phyloP scores from a whole-genome alignment of 2,329 filamentous ascomycete genomes.

The Arthrinium puccinioides region DNA sequence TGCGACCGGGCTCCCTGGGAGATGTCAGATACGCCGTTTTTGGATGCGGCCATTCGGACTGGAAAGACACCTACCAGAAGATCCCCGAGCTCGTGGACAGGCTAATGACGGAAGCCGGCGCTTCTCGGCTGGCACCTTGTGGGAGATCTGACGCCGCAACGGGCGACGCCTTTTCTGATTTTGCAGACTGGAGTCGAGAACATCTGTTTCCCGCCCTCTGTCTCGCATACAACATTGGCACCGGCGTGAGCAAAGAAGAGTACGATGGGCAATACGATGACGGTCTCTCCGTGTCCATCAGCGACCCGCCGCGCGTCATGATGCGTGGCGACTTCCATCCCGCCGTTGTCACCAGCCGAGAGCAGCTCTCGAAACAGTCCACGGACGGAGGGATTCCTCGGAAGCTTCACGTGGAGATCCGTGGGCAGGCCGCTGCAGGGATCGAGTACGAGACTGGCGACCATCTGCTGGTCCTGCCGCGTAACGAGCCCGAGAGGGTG shows the following conservation, averaged over 20 bases:
- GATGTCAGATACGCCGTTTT: conserved; percentile 61
- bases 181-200: conserved; percentile 21
- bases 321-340: no score
- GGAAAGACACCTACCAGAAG: conserved; percentile 45
- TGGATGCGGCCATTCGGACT: conserved; percentile 49
- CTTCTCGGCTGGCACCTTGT: conserved; percentile 35
- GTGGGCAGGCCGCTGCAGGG: conserved; percentile 57
- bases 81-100: conserved; percentile 47
- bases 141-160: conserved; percentile 45
- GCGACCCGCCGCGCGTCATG: no score
- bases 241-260: no score
- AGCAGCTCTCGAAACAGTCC: no score
- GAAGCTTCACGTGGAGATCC: conserved; percentile 62
- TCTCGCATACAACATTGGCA: no score
- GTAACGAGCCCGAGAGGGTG: conserved; percentile 59
- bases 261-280: no score
- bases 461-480: conserved; percentile 66
- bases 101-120: conserved; percentile 38
- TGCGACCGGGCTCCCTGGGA: conserved; percentile 34
- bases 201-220: no score
- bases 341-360: no score
- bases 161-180: conserved; percentile 49
- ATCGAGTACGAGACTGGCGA: conserved; percentile 66
- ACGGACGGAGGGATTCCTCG: conserved; percentile 34
- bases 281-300: no score